Evolutionary conservation across 1,284 basidiomycete species (phyloP).

Genomic region (Cutaneotrichosporon arboriforme): DNA sequence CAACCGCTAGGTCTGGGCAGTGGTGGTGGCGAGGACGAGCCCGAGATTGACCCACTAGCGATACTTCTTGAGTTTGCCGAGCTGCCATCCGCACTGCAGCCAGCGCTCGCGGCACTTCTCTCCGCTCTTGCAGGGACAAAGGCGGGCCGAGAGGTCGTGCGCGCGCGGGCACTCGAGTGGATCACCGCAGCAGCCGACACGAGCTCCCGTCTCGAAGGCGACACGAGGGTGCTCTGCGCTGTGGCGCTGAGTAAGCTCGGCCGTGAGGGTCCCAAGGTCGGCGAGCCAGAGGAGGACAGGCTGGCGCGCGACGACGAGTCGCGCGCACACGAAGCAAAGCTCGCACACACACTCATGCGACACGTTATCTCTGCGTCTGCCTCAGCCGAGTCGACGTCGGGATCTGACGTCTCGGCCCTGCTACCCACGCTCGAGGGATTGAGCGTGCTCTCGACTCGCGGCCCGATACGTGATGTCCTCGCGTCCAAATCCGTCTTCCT

Average conservation of each 20-base stretch:
- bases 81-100: conserved; percentile 34
- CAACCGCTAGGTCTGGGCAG: conserved; percentile 13
- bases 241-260: conserved; percentile 72
- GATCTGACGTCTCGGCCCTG: conserved; percentile 9
- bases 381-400: conserved; percentile 1
- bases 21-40: conserved; percentile 1
- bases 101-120: conserved; percentile 62
- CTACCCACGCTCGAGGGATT: conserved; percentile 72
- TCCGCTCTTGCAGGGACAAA: conserved; percentile 69
- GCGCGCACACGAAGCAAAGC: conserved; percentile 49
- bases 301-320: conserved; percentile 17
- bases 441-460: conserved; percentile 67
- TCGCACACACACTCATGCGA: conserved; percentile 57
- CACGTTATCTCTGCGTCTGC: conserved; percentile 47
- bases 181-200: conserved; percentile 45
- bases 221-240: conserved; percentile 53
- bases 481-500: conserved; percentile 58
- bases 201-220: conserved; percentile 28
- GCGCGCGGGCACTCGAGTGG: conserved; percentile 48
- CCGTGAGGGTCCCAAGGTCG: conserved; percentile 53
- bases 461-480: conserved; percentile 61
- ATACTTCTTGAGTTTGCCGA: conserved; percentile 41
- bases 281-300: conserved; percentile 47
- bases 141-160: conserved; percentile 59
- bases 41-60: conserved; percentile 23